Conservation (phyloP, 1,139 yeast species). For the Geotrichum fermentans region DNA sequence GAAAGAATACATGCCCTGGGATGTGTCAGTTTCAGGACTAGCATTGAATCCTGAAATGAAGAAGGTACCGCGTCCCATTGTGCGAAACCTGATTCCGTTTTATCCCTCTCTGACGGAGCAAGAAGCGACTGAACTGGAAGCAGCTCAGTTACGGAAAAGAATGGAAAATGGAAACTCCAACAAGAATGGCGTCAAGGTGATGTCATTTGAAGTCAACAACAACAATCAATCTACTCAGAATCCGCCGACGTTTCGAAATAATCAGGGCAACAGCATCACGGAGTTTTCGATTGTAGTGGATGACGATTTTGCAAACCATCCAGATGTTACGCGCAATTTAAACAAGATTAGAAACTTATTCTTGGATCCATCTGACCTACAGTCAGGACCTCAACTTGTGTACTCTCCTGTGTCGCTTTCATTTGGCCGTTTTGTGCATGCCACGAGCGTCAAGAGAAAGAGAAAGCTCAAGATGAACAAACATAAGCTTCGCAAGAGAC, state of each 20-base stretch:
- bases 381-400: slow-evolving; percentile 10
- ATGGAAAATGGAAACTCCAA: neutral
- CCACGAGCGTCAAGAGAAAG: slow-evolving; percentile 43
- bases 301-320: slow-evolving; percentile 11
- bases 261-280: neutral
- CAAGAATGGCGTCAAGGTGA: slow-evolving; percentile 9
- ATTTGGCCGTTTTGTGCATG: slow-evolving; percentile 23
- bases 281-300: slow-evolving; percentile 12
- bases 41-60: slow-evolving; percentile 25
- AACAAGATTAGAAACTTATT: slow-evolving; percentile 2
- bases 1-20: slow-evolving; percentile 23
- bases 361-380: neutral
- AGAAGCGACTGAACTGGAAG: slow-evolving; percentile 16
- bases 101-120: slow-evolving; percentile 18
- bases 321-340: slow-evolving; percentile 11
- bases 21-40: slow-evolving; percentile 23
- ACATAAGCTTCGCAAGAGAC: slow-evolving; percentile 44
- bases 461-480: slow-evolving; percentile 45
- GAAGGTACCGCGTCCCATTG: slow-evolving; percentile 24
- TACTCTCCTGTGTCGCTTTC: slow-evolving; percentile 20
- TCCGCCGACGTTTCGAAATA: neutral
- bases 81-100: slow-evolving; percentile 23
- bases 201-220: slow-evolving; percentile 14
- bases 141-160: slow-evolving; percentile 8
- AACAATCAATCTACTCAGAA: neutral